phyloP scores from a whole-genome alignment of 176 grass and related monocot species.

The Oryza longistaminata region DNA sequence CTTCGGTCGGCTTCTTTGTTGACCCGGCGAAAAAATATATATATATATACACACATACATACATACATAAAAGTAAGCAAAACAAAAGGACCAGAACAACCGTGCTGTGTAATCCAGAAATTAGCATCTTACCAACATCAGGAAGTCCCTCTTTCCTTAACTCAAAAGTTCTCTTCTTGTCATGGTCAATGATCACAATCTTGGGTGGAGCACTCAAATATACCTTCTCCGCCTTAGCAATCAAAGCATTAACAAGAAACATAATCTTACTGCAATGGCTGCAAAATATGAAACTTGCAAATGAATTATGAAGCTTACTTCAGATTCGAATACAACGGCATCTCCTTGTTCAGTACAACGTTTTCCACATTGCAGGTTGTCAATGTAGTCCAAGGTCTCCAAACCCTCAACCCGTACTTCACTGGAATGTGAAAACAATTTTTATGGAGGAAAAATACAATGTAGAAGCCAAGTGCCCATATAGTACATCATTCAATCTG shows the following conservation, averaged over 20 bases:
- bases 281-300: background rate
- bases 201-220: constrained; percentile 71
- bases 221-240: constrained; percentile 69
- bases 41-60: too few species aligned
- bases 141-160: constrained; percentile 79
- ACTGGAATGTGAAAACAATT: constrained; percentile 46
- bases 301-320: constrained; percentile 51
- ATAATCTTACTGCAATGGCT: background rate
- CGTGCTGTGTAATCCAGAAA: background rate
- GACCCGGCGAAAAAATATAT: too few species aligned
- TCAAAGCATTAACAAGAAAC: background rate
- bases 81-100: background rate
- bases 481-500: constrained; percentile 7
- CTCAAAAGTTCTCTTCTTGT: constrained; percentile 82
- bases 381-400: constrained; percentile 87
- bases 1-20: too few species aligned
- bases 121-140: constrained; percentile 60
- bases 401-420: constrained; percentile 90
- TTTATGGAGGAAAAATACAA: background rate
- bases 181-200: constrained; percentile 78
- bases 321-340: constrained; percentile 81
- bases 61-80: background rate
- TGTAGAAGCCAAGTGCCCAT: constrained; percentile 17
- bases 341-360: constrained; percentile 86
- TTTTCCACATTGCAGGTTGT: constrained; percentile 59